Percentiles rank a stretch among this genome's conserved stretches.
Conservation (phyloP, 352 stramenopile species). For the Halophytophthora polymorphica region DNA sequence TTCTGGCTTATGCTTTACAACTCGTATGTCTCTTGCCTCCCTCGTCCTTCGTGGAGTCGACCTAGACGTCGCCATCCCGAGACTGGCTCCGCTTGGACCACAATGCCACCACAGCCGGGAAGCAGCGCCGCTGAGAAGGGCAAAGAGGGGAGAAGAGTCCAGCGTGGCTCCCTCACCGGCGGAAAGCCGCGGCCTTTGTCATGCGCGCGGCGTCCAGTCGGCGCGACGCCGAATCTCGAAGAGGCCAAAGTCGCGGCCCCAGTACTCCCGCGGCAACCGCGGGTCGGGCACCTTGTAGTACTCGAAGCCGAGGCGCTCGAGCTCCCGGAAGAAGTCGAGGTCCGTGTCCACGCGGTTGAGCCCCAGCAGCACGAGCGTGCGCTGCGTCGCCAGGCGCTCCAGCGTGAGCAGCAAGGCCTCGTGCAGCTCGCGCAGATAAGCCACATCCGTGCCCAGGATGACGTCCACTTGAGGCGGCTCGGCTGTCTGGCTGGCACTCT, state of each 20-base stretch:
- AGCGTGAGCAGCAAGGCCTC: conserved; percentile 70
- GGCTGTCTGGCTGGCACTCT: not conserved
- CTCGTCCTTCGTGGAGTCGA: too few relatives aligned
- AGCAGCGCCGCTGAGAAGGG: too few relatives aligned
- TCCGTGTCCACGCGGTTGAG: conserved; percentile 71
- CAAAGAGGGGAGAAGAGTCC: too few relatives aligned
- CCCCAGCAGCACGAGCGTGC: conserved; percentile 65
- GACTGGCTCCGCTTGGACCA: too few relatives aligned
- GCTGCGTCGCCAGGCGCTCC: conserved; percentile 29
- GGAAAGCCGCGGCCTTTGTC: not conserved
- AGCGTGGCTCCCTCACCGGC: too few relatives aligned
- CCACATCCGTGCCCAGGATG: conserved; percentile 80
- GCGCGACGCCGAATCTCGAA: conserved; percentile 59
- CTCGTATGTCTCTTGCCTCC: too few relatives aligned
- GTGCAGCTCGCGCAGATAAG: conserved; percentile 74
- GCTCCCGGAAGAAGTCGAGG: conserved; percentile 61
- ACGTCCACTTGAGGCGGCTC: conserved; percentile 45
- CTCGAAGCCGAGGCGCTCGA: conserved; percentile 68
- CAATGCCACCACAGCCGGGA: too few relatives aligned
- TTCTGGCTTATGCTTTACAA: too few relatives aligned
- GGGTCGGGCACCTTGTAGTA: conserved; percentile 82
- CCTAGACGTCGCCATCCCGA: too few relatives aligned
- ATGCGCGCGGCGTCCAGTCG: conserved; percentile 1
- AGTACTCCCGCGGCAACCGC: conserved; percentile 47
- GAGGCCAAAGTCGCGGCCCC: conserved; percentile 76